Percentiles rank a stretch among this genome's conserved stretches.
phyloP scores from a whole-genome alignment of 2,329 filamentous ascomycete genomes.

The Alternaria tenuissima region DNA sequence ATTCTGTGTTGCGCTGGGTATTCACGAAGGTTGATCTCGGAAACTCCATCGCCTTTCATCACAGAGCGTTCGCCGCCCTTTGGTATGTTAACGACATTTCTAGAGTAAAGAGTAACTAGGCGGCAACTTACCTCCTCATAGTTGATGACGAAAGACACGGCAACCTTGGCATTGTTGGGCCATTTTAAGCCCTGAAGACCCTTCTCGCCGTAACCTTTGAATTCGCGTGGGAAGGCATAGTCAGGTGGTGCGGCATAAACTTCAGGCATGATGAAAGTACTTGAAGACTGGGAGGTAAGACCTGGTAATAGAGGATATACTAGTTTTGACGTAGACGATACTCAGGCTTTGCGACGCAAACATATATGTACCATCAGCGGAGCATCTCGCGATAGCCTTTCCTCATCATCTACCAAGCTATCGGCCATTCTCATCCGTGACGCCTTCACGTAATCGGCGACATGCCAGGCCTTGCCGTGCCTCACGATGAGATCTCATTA shows the following conservation, averaged over 20 bases:
- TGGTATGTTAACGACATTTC: slow-evolving; percentile 29
- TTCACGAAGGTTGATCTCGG: slow-evolving; percentile 47
- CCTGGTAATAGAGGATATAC: not conserved
- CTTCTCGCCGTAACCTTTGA: slow-evolving; percentile 57
- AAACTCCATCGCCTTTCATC: slow-evolving; percentile 44
- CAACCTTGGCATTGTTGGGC: slow-evolving; percentile 50
- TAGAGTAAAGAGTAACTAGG: not conserved
- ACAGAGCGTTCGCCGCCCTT: slow-evolving; percentile 42
- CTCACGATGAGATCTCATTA: not conserved
- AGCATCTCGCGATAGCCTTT: not conserved
- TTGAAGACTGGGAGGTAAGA: not conserved
- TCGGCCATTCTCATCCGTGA: slow-evolving; percentile 8
- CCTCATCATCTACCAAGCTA: not conserved
- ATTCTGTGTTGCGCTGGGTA: slow-evolving; percentile 46
- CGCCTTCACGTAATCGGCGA: slow-evolving; percentile 4
- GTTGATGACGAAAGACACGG: slow-evolving; percentile 49
- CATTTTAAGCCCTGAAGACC: slow-evolving; percentile 47
- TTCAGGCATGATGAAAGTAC: slow-evolving; percentile 29
- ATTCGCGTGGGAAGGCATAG: slow-evolving; percentile 44
- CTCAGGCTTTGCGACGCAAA: not conserved
- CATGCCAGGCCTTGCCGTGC: not conserved
- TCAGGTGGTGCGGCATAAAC: slow-evolving; percentile 35
- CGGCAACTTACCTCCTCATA: slow-evolving; percentile 11
- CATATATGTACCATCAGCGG: slow-evolving; percentile 1
- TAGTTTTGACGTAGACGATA: not conserved